These are phyloP conservation scores for Hypoxylon sp. DNA, from an alignment of 2,329 filamentous ascomycete genomes.

Conservation along the genomic window DNA sequence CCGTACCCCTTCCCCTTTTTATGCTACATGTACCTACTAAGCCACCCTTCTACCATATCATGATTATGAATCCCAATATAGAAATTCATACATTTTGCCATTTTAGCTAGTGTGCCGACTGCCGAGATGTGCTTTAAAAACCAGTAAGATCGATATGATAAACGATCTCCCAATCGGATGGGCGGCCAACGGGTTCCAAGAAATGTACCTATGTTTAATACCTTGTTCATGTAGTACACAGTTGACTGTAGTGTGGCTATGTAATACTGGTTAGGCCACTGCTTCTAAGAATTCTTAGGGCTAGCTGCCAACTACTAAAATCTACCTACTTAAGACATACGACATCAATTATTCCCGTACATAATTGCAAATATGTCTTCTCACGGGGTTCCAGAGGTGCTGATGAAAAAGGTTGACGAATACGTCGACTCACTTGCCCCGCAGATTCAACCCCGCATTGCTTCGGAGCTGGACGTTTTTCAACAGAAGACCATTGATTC, in stretches of 20 bases:
- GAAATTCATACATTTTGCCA: too few species aligned
- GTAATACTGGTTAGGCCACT: not conserved
- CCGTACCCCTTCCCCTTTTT: too few species aligned
- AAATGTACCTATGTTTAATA: too few species aligned
- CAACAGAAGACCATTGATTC: conserved; percentile 16
- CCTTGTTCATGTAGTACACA: too few species aligned
- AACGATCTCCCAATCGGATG: not conserved
- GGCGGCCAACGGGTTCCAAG: not conserved
- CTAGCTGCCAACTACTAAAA: not conserved
- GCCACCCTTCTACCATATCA: too few species aligned
- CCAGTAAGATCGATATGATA: not conserved
- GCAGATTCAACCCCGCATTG: conserved; percentile 16
- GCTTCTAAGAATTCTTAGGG: not conserved
- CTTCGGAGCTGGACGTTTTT: conserved; percentile 8
- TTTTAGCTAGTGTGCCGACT: not conserved
- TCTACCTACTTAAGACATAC: not conserved
- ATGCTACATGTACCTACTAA: too few species aligned
- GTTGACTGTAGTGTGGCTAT: not conserved
- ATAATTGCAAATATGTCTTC: conserved; percentile 3
- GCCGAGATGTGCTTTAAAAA: not conserved
- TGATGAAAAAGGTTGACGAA: conserved; percentile 15
- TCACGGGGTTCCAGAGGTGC: conserved; percentile 9
- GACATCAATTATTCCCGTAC: not conserved
- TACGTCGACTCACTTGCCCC: conserved; percentile 16
- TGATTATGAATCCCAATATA: too few species aligned